Percentiles rank a stretch among this genome's conserved stretches.
These are phyloP conservation scores for Ettlia oleoabundans DNA, from an alignment of 139 green algal genomes.

Conservation along the genomic window DNA sequence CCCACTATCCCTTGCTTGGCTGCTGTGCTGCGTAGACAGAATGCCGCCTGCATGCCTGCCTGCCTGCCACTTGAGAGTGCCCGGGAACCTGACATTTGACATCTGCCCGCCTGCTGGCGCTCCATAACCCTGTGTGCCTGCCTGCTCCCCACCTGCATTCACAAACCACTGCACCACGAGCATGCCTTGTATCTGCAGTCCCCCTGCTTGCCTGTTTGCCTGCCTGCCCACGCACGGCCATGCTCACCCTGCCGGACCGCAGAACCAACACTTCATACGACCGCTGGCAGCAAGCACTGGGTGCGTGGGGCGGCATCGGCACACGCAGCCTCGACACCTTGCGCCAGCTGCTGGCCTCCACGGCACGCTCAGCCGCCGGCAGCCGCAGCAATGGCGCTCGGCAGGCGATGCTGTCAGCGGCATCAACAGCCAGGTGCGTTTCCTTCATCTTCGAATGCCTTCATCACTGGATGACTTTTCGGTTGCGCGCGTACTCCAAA, in stretches of 20 bases:
- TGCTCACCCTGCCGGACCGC: neutral
- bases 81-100: too few relatives aligned
- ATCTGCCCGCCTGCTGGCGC: too few relatives aligned
- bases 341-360: slow-evolving; percentile 29
- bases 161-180: too few relatives aligned
- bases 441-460: neutral
- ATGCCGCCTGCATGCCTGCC: too few relatives aligned
- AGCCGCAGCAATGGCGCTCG: neutral
- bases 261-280: slow-evolving; percentile 48
- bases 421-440: neutral
- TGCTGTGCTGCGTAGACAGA: too few relatives aligned
- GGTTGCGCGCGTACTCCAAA: too few relatives aligned
- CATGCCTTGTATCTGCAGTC: too few relatives aligned
- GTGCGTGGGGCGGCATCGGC: slow-evolving; percentile 25
- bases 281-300: slow-evolving; percentile 36
- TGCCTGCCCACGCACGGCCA: neutral
- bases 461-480: neutral
- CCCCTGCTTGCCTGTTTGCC: too few relatives aligned
- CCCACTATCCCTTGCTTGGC: too few relatives aligned
- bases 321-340: slow-evolving; percentile 38
- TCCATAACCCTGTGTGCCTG: too few relatives aligned
- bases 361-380: neutral
- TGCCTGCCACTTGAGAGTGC: too few relatives aligned
- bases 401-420: neutral
- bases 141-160: too few relatives aligned